Conservation (phyloP, 495 filamentous ascomycete species). For the Aspergillus wentii region DNA sequence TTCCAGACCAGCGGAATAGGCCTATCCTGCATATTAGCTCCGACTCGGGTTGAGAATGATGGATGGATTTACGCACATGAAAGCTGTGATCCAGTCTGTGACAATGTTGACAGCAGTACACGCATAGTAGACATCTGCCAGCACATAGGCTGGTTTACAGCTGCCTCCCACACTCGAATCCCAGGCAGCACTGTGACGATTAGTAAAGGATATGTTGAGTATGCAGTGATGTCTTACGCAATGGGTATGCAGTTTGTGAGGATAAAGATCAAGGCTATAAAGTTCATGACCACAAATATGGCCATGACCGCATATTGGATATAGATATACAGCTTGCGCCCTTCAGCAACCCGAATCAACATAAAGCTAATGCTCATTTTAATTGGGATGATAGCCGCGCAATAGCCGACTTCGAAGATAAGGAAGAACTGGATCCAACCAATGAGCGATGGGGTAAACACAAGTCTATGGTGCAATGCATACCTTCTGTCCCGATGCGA, state of each 20-base stretch:
- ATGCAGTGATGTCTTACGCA: no score
- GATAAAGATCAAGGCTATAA: conserved; percentile 22
- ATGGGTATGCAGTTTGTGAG: conserved; percentile 19
- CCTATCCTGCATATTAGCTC: no score
- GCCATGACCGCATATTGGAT: conserved; percentile 16
- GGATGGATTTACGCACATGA: no score
- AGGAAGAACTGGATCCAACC: conserved; percentile 15
- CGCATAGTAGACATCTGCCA: conserved; percentile 21
- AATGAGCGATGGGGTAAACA: no score
- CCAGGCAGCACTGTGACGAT: conserved; percentile 17
- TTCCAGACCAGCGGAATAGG: conserved; percentile 47
- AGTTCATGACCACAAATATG: conserved; percentile 14
- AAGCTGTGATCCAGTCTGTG: conserved; percentile 34
- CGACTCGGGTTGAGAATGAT: no score
- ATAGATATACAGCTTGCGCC: conserved; percentile 15
- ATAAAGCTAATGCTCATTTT: conserved; percentile 26
- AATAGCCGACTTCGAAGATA: conserved; percentile 24
- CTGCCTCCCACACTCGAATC: conserved; percentile 10
- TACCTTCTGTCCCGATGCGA: conserved; percentile 13
- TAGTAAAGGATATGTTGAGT: conserved; percentile 3
- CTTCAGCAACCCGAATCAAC: conserved; percentile 21
- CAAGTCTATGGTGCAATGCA: background rate
- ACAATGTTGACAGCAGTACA: conserved; percentile 21
- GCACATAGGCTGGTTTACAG: conserved; percentile 16
- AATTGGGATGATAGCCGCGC: conserved; percentile 22